A percentile compares a stretch with the other conserved stretches of the same genome.
These are phyloP conservation scores for Penicillium sp. DNA, from an alignment of 2,329 filamentous ascomycete species.

Conservation along the genomic window DNA sequence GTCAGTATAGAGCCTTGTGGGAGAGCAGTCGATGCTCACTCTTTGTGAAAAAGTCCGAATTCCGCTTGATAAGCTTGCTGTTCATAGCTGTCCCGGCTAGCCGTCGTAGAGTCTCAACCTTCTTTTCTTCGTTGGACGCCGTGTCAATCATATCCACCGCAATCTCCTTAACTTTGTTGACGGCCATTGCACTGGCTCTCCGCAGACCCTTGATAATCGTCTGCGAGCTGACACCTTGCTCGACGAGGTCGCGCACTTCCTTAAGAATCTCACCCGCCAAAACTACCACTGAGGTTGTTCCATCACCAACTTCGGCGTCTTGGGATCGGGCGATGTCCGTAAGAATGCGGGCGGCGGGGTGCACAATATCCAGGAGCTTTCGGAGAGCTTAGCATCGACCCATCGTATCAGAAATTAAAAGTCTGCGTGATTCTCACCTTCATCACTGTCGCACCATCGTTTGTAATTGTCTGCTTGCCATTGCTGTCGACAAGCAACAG, in stretches of 20 bases:
- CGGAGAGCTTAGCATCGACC: too few relatives aligned
- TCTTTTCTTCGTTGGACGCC: conserved; percentile 73
- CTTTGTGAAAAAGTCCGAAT: conserved; percentile 95
- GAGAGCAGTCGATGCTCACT: conserved; percentile 51
- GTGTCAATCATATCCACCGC: conserved; percentile 64
- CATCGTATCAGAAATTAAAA: neutral
- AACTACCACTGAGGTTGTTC: conserved; percentile 95
- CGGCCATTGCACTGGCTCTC: conserved; percentile 79
- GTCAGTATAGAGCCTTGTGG: neutral
- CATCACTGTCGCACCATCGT: conserved; percentile 98
- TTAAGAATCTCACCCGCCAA: conserved; percentile 96
- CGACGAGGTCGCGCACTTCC: conserved; percentile 91
- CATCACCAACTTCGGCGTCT: conserved; percentile 97
- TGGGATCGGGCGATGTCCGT: conserved; percentile 98
- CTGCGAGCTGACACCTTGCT: conserved; percentile 94
- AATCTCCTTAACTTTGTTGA: conserved; percentile 99
- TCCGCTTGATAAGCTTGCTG: conserved; percentile 97
- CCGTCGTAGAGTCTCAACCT: conserved; percentile 80
- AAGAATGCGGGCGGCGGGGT: conserved; percentile 92
- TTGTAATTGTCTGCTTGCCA: conserved; percentile 94
- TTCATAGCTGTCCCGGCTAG: conserved; percentile 96
- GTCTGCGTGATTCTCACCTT: conserved; percentile 57
- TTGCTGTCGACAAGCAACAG: conserved; percentile 92
- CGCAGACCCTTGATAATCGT: conserved; percentile 94
- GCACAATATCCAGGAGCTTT: conserved; percentile 97